Percentiles rank a stretch among this genome's conserved stretches.
phyloP scores from a whole-genome alignment of 2,329 filamentous ascomycete genomes.

The Seiridium unicorne region DNA sequence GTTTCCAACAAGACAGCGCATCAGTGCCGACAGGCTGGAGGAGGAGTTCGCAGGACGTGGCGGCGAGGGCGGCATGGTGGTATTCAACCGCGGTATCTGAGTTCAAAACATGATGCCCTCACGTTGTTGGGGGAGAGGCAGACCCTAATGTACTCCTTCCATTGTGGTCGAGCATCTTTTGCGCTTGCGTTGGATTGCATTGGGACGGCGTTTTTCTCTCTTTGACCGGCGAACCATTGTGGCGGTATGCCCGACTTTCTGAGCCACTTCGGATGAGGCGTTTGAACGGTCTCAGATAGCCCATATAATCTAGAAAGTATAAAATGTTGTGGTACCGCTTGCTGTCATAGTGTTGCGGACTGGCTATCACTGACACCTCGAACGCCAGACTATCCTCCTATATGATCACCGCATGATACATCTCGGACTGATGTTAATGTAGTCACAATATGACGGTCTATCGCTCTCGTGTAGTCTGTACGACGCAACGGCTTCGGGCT shows the following conservation, averaged over 20 bases:
- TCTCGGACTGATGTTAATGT: no score
- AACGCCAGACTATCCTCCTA: no score
- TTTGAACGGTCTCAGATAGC: background rate
- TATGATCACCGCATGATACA: no score
- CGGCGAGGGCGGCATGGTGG: slow-evolving; percentile 78
- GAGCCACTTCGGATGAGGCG: background rate
- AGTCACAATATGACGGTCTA: no score
- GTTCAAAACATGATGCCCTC: background rate
- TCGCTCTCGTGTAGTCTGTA: no score
- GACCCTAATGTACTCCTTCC: background rate
- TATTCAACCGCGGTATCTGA: slow-evolving; percentile 94
- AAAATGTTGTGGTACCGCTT: background rate
- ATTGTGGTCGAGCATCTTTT: background rate
- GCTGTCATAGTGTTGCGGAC: background rate
- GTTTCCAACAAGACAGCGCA: slow-evolving; percentile 87
- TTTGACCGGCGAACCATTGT: background rate
- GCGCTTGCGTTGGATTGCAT: background rate
- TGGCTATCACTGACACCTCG: no score
- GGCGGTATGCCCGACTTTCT: background rate
- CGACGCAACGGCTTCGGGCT: no score
- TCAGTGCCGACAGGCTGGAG: slow-evolving; percentile 75
- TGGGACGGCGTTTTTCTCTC: background rate
- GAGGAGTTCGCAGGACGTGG: slow-evolving; percentile 81
- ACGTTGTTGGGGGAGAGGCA: no score
- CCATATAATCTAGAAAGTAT: no score